These are phyloP conservation scores for Yamadazyma sp. DNA, from an alignment of 1,139 yeast genomes.

Conservation along the genomic window DNA sequence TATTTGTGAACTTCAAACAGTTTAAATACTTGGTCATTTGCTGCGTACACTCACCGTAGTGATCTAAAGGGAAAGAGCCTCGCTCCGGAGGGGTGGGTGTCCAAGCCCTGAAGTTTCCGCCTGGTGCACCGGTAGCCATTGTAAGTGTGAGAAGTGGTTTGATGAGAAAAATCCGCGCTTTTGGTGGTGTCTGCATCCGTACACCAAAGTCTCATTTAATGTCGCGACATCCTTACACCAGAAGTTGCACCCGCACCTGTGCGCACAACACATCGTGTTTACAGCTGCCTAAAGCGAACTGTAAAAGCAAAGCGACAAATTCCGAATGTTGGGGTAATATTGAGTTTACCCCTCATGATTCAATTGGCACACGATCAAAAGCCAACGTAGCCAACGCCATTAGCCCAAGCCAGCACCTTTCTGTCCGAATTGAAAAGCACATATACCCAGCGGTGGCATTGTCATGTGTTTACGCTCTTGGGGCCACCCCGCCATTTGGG, in stretches of 20 bases:
- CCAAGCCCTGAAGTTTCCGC: constrained; percentile 47
- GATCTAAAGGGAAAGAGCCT: constrained; percentile 95
- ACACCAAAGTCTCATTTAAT: not conserved
- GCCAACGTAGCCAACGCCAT: not conserved
- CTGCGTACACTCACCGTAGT: constrained; percentile 78
- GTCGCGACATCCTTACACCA: constrained; percentile 1
- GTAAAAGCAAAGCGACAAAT: not conserved
- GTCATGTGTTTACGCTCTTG: too few relatives aligned
- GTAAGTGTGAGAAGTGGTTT: not conserved
- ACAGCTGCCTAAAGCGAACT: not conserved
- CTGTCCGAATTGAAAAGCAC: too few relatives aligned
- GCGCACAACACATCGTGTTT: not conserved
- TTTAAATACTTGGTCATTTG: constrained; percentile 74
- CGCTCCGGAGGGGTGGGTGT: constrained; percentile 94
- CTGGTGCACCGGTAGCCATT: constrained; percentile 37
- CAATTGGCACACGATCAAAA: not conserved
- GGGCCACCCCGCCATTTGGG: too few relatives aligned
- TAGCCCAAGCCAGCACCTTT: too few relatives aligned
- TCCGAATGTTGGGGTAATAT: constrained; percentile 7
- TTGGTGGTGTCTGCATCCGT: too few relatives aligned
- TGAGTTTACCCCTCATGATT: constrained; percentile 3
- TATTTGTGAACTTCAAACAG: constrained; percentile 76
- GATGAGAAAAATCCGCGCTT: not conserved
- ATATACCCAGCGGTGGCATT: too few relatives aligned
- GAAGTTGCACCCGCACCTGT: not conserved